A percentile compares a stretch with the other conserved stretches of the same genome.
Conservation (phyloP, 1,284 basidiomycete species). For the Microbotryomycetes sp. region DNA sequence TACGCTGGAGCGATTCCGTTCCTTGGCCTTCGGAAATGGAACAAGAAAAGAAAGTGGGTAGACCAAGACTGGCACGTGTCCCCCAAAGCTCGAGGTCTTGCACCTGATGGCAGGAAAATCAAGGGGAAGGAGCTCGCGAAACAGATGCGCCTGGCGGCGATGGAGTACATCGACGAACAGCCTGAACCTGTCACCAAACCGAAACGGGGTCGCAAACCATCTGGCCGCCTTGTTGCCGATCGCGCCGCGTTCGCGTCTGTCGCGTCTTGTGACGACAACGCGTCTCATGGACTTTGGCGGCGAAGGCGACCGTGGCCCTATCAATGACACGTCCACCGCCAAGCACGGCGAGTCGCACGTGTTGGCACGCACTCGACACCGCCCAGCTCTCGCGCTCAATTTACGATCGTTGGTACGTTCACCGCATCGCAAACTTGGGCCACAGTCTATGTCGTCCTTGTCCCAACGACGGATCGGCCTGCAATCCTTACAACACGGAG, state of each 20-base stretch:
- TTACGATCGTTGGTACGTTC: neutral
- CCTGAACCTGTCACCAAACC: neutral
- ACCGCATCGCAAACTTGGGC: neutral
- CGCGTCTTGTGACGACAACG: neutral
- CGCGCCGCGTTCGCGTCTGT: too few species aligned
- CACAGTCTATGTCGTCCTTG: neutral
- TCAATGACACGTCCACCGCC: neutral
- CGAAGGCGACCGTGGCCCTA: neutral
- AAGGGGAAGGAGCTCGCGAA: neutral
- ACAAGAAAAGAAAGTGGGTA: neutral
- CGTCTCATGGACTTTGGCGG: neutral
- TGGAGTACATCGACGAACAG: neutral
- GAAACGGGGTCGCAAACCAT: neutral
- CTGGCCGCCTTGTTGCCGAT: neutral
- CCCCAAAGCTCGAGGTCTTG: neutral
- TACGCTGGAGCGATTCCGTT: too few species aligned
- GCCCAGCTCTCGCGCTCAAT: neutral
- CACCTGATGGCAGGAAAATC: neutral
- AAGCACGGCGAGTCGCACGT: neutral
- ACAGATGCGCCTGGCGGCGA: neutral
- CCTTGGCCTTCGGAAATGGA: too few species aligned
- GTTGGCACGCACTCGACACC: too few species aligned
- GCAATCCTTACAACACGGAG: neutral
- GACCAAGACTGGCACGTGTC: neutral
- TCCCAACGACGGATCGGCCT: neutral